Percentiles rank a stretch among this genome's conserved stretches.
Conservation (phyloP, 2,329 filamentous ascomycete species). For the Zarea fungicola region DNA sequence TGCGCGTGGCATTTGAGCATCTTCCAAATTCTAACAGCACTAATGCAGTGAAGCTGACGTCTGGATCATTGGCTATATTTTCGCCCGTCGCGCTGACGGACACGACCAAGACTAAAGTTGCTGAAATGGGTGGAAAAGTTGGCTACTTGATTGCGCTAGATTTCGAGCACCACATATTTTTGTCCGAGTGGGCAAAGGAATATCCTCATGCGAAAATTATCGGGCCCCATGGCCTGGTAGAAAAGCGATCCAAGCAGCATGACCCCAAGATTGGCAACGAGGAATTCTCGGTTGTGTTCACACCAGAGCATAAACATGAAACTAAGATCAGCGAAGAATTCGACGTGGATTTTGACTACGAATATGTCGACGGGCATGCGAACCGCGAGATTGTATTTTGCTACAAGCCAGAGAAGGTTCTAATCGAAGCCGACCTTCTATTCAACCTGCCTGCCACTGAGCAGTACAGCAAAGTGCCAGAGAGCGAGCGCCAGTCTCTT, state of each 20-base stretch:
- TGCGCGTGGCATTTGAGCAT: too few relatives aligned
- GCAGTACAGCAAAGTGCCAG: constrained; percentile 71
- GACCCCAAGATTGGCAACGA: constrained; percentile 44
- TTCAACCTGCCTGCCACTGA: constrained; percentile 88
- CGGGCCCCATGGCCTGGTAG: constrained; percentile 74
- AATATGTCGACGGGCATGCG: constrained; percentile 72
- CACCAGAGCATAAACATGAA: constrained; percentile 45
- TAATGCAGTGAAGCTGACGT: constrained; percentile 64
- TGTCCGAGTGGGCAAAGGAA: constrained; percentile 75
- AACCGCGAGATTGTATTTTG: constrained; percentile 88
- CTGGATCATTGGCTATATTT: constrained; percentile 79
- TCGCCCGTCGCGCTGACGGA: constrained; percentile 83
- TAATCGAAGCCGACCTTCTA: constrained; percentile 85
- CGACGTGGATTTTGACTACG: constrained; percentile 77
- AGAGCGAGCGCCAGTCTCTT: constrained; percentile 23
- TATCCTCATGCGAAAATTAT: constrained; percentile 77
- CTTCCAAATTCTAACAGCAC: not conserved
- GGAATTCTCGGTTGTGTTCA: constrained; percentile 64
- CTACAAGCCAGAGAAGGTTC: constrained; percentile 69
- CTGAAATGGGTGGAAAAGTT: constrained; percentile 62
- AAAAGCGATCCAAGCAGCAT: constrained; percentile 65
- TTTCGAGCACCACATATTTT: constrained; percentile 90
- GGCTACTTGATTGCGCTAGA: constrained; percentile 85
- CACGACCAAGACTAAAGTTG: constrained; percentile 60
- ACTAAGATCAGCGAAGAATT: constrained; percentile 68